These are phyloP conservation scores for Talaromyces nanjingensis DNA, from an alignment of 495 filamentous ascomycete genomes.

Conservation along the genomic window DNA sequence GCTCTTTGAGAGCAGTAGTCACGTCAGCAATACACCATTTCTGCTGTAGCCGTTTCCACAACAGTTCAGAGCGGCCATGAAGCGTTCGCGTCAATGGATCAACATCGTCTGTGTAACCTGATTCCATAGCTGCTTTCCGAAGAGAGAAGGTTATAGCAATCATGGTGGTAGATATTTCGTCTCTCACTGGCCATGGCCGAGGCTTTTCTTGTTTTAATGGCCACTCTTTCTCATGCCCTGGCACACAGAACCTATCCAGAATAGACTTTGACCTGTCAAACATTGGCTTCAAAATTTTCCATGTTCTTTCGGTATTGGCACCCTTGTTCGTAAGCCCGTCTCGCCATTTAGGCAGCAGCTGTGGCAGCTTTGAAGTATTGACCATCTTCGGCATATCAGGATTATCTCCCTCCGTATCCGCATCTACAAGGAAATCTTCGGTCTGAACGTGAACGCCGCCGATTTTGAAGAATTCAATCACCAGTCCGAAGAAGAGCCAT, in stretches of 20 bases:
- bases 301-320: neutral
- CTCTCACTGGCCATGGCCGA: constrained; percentile 1
- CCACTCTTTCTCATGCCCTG: neutral
- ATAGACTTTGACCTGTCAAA: neutral
- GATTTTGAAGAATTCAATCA: neutral
- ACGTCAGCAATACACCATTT: constrained; percentile 8
- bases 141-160: neutral
- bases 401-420: neutral
- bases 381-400: neutral
- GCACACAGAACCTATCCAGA: neutral
- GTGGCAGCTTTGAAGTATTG: neutral
- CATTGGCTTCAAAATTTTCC: neutral
- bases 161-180: neutral
- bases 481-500: constrained; percentile 7
- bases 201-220: neutral
- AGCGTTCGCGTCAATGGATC: neutral
- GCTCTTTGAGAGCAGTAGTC: neutral
- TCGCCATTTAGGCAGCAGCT: neutral
- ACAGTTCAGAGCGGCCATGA: constrained; percentile 1
- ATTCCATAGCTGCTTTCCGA: neutral
- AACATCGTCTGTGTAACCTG: too few relatives aligned
- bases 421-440: constrained; percentile 5
- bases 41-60: neutral
- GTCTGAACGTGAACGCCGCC: neutral
- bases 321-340: neutral